Evolutionary conservation across 108 stramenopile species (phyloP).

Genomic region (Nitzschia sp.): DNA sequence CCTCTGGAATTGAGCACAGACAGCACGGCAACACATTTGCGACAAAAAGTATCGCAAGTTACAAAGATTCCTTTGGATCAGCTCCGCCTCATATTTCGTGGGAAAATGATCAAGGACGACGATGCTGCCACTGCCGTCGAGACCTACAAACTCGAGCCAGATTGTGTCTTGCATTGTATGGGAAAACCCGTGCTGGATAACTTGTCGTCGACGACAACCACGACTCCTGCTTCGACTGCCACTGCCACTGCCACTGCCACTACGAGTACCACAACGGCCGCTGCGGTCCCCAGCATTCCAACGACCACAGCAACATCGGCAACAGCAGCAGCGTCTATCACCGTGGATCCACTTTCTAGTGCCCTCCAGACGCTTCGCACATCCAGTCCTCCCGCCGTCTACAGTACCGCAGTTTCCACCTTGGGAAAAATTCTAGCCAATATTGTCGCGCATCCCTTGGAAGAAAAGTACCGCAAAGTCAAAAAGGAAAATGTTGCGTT

Average conservation of each 20-base stretch:
- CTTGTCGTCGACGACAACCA: conserved; percentile 9
- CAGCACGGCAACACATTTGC: conserved; percentile 47
- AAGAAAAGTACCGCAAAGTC: conserved; percentile 87
- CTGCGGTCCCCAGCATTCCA: conserved; percentile 12
- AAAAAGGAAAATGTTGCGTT: conserved; percentile 78
- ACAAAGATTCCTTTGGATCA: conserved; percentile 66
- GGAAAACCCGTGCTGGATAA: conserved; percentile 59
- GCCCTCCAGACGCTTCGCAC: conserved; percentile 53
- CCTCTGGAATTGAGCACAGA: conserved; percentile 4
- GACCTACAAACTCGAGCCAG: conserved; percentile 70
- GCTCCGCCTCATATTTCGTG: conserved; percentile 78
- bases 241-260: conserved; percentile 6
- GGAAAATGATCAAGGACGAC: conserved; percentile 65
- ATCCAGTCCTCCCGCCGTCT: conserved; percentile 40
- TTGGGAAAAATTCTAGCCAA: conserved; percentile 70
- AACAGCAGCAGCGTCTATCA: conserved; percentile 13
- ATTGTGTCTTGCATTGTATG: conserved; percentile 86
- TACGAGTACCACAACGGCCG: conserved; percentile 8
- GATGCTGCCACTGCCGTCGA: conserved; percentile 45
- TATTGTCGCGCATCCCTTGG: conserved; percentile 73
- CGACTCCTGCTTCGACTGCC: conserved; percentile 15
- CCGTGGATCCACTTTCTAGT: conserved; percentile 31
- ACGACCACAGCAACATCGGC: conserved; percentile 23
- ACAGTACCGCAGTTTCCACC: conserved; percentile 60
- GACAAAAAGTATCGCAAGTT: conserved; percentile 41